Evolutionary conservation across 345 rosid species (phyloP), one percentile per base, ranked within the genome.

Genomic region (Aquilaria malaccensis): DNA sequence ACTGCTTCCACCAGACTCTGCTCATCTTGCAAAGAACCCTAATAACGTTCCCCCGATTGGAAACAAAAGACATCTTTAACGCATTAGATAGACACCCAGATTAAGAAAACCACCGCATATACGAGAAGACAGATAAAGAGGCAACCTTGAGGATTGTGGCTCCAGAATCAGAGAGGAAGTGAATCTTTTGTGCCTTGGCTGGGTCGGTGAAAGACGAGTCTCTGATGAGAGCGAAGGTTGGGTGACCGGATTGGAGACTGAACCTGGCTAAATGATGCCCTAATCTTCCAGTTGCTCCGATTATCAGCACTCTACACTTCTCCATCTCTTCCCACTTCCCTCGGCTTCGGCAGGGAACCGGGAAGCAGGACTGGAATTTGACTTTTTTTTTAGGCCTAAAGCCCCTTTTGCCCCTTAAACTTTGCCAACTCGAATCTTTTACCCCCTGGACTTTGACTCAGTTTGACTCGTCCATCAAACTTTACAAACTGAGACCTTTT

Each of bases 11-110:
- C 64, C 10, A 91, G 82, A 70, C 85, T 81, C 70, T 45, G 32
- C 52, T 80, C 86, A 55, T 90, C 89, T 14, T 87, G 83, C 70
- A 87, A 60, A n/a, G 89, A 88, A 48, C 96, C 94, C 96, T 90
- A 61, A 2, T 37, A 59, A 30, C 10, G 45, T 9, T 22, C 22
- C 1, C 1, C 13, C 41, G 55, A 55, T 48, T 11, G 9, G 15
- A 7, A 54, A 30, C 57, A 22, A 41, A 55, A 60, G 53, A 52
- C 55, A 0, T 22, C 22, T 22, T 22, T 3, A 59, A 13, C 10
- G 7, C 13, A 11, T 32, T 33, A 2, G 53, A 59, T n/a, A 45
- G 60, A 9, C 31, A 47, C 2, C 14, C 33, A 64, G 30, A 43
- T 37, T 37, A 9, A 37, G 43, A 63, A 54, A 13, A 49, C 13